Evolutionary conservation across 768 basidiomycete species (phyloP), one percentile per base, ranked within the genome.

Genomic region (Collybia sp.): DNA sequence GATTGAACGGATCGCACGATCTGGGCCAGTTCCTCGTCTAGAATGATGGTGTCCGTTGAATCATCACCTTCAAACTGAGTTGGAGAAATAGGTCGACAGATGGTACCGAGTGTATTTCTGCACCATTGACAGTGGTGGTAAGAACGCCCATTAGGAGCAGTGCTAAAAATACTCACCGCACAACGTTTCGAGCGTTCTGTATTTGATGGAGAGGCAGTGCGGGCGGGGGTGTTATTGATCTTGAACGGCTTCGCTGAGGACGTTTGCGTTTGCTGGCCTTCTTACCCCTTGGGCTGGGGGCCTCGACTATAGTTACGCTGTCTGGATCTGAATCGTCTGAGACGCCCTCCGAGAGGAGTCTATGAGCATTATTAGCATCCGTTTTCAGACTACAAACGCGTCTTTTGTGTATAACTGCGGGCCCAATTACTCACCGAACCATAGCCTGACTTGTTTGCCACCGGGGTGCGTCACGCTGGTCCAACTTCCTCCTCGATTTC

Each of bases 181-280:
- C 76, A 13, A 86, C 62, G 31, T 75, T 67, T 34, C 73, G 75
- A 12, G 85, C 82, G 45, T 71, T 71, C 53, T 77, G 71, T 1
- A 83, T 66, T 45, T 80, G 74, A 25, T 77, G 67, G 9, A 63
- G 57, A 2, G 83, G 66, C 12, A 89, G 61, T 31, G 68, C 70
- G 0, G 88, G 88, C 4, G 88, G 88, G 2, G 88, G 88, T 0
- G 88, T 91, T 33, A 90, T 75, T 3, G 88, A 91, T 17, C 71
- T 66, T 25, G 85, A 88, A 33, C 81, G 80, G 58, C 79, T 82
- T 38, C 81, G 74, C 25, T 25, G 25, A 34, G 66, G 55, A 33
- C 75, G 71, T 49, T 74, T 76, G 20, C 65, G 64, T 44, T 69
- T 68, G 2, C 65, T 53, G 2, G 54, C 44, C 16, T 51, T 41